phyloP scores from a whole-genome alignment of 768 basidiomycete species.

The Leccinum imitatum region DNA sequence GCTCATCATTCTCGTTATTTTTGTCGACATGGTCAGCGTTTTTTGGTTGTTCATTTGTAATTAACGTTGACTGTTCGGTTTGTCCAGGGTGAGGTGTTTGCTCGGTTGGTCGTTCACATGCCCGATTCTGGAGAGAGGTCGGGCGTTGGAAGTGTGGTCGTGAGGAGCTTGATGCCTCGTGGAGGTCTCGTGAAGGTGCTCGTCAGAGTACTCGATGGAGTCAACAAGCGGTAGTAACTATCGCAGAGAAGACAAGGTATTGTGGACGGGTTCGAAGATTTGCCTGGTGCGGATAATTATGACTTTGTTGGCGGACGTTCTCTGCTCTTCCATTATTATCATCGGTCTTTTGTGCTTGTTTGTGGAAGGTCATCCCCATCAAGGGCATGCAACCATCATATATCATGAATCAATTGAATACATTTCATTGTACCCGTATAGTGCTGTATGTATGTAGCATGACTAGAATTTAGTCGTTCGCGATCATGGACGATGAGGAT shows the following conservation, averaged over 20 bases:
- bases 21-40: slow-evolving; percentile 76
- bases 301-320: background rate
- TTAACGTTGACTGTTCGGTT: background rate
- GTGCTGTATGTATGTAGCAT: background rate
- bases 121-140: slow-evolving; percentile 3
- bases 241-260: background rate
- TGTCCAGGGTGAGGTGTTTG: slow-evolving; percentile 74
- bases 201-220: slow-evolving; percentile 16
- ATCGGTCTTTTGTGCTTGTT: background rate
- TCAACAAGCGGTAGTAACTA: slow-evolving; percentile 2
- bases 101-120: slow-evolving; percentile 66
- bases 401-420: background rate
- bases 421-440: slow-evolving; percentile 1
- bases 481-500: background rate
- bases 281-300: background rate
- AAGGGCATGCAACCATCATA: background rate
- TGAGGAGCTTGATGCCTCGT: slow-evolving; percentile 22
- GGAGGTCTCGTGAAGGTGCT: slow-evolving; percentile 26
- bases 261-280: background rate
- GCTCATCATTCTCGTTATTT: slow-evolving; percentile 85
- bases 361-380: background rate
- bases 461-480: background rate
- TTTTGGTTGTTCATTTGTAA: background rate
- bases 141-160: slow-evolving; percentile 4
- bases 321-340: background rate